Conservation (phyloP, 163 green algal species). For the Volvox carteri region DNA sequence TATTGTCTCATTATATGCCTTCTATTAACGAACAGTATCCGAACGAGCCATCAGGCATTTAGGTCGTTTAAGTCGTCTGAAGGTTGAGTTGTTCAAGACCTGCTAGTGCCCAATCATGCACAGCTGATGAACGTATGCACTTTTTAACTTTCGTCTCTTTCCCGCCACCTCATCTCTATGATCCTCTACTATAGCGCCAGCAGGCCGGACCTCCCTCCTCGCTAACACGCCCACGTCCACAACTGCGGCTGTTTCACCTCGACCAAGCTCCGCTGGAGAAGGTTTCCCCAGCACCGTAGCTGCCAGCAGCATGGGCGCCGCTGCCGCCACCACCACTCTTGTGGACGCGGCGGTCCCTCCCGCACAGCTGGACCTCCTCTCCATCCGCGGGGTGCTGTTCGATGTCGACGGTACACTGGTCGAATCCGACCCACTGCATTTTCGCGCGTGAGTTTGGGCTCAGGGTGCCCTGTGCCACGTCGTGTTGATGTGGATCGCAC, state of each 20-base stretch:
- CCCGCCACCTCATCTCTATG: too few species aligned
- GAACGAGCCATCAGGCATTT: too few species aligned
- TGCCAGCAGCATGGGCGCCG: not conserved
- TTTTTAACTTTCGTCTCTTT: too few species aligned
- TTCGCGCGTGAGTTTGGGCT: slow-evolving; percentile 72
- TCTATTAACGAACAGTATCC: too few species aligned
- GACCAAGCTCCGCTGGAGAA: not conserved
- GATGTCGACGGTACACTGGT: slow-evolving; percentile 86
- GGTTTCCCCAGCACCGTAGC: not conserved
- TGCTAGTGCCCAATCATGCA: too few species aligned
- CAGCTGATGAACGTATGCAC: too few species aligned
- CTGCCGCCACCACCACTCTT: not conserved
- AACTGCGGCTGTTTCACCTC: not conserved
- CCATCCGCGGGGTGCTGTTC: slow-evolving; percentile 74
- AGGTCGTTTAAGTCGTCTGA: too few species aligned
- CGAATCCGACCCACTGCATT: slow-evolving; percentile 81
- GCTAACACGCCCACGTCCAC: not conserved
- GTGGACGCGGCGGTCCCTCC: too few species aligned
- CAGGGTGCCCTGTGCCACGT: too few species aligned
- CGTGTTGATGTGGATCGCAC: too few species aligned
- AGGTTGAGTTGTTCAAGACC: too few species aligned
- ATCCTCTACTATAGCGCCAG: not conserved
- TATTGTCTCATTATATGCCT: too few species aligned
- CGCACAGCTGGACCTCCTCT: not conserved
- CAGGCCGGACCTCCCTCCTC: not conserved